phyloP scores from a whole-genome alignment of 805 yeast genomes.

The Hemisphaericaspora nanyangensis region DNA sequence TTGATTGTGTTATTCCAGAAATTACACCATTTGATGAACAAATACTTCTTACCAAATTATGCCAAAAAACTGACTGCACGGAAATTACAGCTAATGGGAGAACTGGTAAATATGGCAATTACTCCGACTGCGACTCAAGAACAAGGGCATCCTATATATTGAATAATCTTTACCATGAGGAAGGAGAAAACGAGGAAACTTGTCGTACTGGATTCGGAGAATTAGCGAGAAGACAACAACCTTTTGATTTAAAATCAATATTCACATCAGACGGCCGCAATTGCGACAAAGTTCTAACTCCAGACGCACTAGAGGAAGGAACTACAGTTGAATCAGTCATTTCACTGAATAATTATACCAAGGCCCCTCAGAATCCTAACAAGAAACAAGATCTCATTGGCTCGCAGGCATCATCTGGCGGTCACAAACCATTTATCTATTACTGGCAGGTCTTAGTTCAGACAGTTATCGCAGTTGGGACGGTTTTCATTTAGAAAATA shows the following conservation, averaged over 20 bases:
- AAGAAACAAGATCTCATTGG: no score
- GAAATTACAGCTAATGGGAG: conserved; percentile 31
- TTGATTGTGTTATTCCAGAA: conserved; percentile 34
- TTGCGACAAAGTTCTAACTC: conserved; percentile 12
- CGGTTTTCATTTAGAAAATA: no score
- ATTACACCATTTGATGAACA: conserved; percentile 16
- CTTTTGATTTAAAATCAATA: conserved; percentile 14
- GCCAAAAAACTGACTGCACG: conserved; percentile 36
- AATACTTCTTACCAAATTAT: conserved; percentile 27
- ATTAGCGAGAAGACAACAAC: conserved; percentile 12
- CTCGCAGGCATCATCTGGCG: not conserved
- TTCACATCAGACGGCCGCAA: conserved; percentile 22
- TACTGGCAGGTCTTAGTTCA: not conserved
- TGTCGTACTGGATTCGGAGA: conserved; percentile 23
- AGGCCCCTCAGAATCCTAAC: no score
- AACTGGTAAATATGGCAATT: conserved; percentile 39
- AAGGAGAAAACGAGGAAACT: conserved; percentile 13
- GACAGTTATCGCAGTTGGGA: not conserved
- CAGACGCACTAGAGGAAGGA: not conserved
- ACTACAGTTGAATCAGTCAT: not conserved
- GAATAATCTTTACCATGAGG: conserved; percentile 27
- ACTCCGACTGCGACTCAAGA: conserved; percentile 34
- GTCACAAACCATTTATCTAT: not conserved
- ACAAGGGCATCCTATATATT: conserved; percentile 41
- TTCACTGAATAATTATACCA: not conserved